These are phyloP conservation scores for Tilletia horrida DNA, from an alignment of 1,284 basidiomycete species.

Conservation along the genomic window DNA sequence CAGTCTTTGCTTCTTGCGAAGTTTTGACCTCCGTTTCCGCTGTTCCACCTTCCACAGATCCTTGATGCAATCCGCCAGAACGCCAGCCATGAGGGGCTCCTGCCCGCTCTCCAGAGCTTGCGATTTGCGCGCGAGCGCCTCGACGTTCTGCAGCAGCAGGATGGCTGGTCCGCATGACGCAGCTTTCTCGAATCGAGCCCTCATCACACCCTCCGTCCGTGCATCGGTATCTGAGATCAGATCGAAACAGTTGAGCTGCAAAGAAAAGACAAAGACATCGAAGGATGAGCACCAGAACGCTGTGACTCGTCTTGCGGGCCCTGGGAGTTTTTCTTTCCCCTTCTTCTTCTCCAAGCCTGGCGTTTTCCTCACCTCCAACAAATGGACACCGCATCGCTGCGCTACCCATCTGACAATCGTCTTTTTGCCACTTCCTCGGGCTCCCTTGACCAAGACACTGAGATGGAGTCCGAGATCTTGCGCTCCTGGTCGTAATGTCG, in stretches of 20 bases:
- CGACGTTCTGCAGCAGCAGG: constrained; percentile 75
- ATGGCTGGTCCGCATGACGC: constrained; percentile 78
- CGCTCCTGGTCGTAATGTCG: constrained; percentile 41
- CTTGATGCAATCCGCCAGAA: constrained; percentile 68
- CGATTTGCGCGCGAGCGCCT: constrained; percentile 73
- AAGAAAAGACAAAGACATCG: not conserved
- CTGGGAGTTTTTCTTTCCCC: not conserved
- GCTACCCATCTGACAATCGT: constrained; percentile 64
- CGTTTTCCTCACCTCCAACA: constrained; percentile 67
- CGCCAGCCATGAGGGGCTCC: constrained; percentile 67
- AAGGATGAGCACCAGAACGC: too few species aligned
- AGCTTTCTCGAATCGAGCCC: constrained; percentile 75
- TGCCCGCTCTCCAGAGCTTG: constrained; percentile 68
- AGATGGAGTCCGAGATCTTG: constrained; percentile 43
- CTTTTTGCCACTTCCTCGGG: constrained; percentile 71
- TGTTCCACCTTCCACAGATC: constrained; percentile 57
- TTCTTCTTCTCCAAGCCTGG: too few species aligned
- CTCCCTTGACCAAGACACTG: constrained; percentile 68
- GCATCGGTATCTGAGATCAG: constrained; percentile 74
- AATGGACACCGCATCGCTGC: constrained; percentile 68
- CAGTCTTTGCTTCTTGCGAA: not conserved
- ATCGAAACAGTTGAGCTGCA: constrained; percentile 79
- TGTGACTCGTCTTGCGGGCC: too few species aligned
- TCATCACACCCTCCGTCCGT: constrained; percentile 74
- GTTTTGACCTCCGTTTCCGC: constrained; percentile 9